These are phyloP conservation scores for Casuarina equisetifolia DNA, from an alignment of 306 rosid species.

Conservation along the genomic window DNA sequence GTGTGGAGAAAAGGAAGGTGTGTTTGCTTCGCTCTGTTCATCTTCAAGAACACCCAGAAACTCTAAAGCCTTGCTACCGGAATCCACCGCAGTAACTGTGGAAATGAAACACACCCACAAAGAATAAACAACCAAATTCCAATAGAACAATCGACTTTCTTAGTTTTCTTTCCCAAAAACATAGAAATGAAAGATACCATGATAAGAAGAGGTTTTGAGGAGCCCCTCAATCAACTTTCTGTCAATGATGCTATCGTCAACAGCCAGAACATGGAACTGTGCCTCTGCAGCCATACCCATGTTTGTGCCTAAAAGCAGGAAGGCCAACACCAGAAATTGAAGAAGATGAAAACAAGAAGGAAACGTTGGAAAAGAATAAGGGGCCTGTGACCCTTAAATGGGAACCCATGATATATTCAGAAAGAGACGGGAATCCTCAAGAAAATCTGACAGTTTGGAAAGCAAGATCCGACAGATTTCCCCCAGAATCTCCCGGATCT, in stretches of 20 bases:
- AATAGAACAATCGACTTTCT: not conserved
- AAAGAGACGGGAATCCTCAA: conserved; percentile 44
- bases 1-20: conserved; percentile 30
- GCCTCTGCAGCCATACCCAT: conserved; percentile 62
- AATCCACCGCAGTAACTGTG: conserved; percentile 81
- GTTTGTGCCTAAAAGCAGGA: conserved; percentile 5
- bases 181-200: conserved; percentile 43
- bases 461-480: conserved; percentile 76
- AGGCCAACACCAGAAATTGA: not conserved
- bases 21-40: conserved; percentile 32
- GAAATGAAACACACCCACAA: conserved; percentile 18
- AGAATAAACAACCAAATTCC: conserved; percentile 13
- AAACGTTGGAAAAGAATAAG: conserved; percentile 24
- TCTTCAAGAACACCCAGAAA: conserved; percentile 66
- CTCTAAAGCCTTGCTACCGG: conserved; percentile 74
- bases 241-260: conserved; percentile 78
- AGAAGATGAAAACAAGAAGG: not conserved
- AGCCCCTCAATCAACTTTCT: conserved; percentile 80
- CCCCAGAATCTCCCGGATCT: conserved; percentile 65
- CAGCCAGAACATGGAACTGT: conserved; percentile 83
- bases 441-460: conserved; percentile 81
- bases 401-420: conserved; percentile 35
- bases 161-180: not conserved
- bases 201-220: conserved; percentile 81
- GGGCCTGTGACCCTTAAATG: conserved; percentile 43